Evolutionary conservation across 2,329 filamentous ascomycete genomes (phyloP), one percentile per base, ranked within the genome.

Genomic region (Basipetospora chlamydospora): DNA sequence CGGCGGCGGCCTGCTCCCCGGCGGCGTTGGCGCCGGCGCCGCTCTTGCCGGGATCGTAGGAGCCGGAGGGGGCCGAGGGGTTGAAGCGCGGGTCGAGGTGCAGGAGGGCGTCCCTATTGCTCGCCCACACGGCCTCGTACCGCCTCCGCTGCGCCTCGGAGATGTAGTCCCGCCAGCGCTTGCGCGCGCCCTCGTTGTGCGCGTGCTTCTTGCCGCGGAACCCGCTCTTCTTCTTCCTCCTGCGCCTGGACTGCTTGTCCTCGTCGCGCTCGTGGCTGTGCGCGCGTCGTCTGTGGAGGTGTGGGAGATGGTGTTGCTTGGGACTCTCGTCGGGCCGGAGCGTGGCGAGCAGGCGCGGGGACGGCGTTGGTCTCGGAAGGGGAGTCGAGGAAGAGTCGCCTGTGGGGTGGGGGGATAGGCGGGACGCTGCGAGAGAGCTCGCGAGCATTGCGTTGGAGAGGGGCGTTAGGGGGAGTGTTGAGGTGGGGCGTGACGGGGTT

Each of bases 81-180:
- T 18, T 6, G 22, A 23, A 11, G 22, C 22, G 20, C 9, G 44
- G 2, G 41, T 46, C 16, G 23, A 21, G 23, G 26, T 26, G 12
- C 2, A 68, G 51, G 7, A 72, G 56, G 0, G 74, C 40, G 0
- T 82, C 82, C 33, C 75, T 73, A 47, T 90, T 90, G 28, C 80
- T 83, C 2, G 83, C 83, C 81, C 82, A 90, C 1, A 90, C 70
- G 3, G 80, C 83, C 53, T 88, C 83, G 53, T 90, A 90, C 2
- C 83, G 68, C 49, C 80, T 81, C n/a, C 80, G 64, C 49, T 90
- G 81, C 5, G 73, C 63, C 33, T 73, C 67, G 0, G 78, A 82
- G 28, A 90, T 71, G 42, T 74, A 66, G 45, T 87, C 81, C 28
- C 80, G 70, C 83, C 83, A 90, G 6, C 80, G 71, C 48, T 74